These are phyloP conservation scores for Saccharomycopsis fermentans DNA, from an alignment of 805 yeast genomes.

Conservation along the genomic window DNA sequence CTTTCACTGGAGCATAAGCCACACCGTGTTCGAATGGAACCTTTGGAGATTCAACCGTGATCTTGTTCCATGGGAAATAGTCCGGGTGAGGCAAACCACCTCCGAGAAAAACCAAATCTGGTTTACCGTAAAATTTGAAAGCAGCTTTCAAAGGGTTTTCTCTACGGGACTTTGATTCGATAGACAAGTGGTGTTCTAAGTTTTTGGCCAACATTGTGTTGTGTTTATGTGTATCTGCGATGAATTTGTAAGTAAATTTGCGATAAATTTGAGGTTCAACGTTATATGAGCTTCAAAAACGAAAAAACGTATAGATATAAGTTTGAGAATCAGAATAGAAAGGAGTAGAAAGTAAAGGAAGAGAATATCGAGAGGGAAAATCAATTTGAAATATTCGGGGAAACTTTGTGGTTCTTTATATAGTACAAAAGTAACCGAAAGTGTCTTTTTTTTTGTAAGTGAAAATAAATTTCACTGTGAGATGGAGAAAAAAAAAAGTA, in stretches of 20 bases:
- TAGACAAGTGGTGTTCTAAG: constrained; percentile 62
- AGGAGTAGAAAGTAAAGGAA: background rate
- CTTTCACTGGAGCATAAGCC: constrained; percentile 43
- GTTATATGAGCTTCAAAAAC: too few relatives aligned
- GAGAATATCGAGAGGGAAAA: background rate
- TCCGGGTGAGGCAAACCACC: constrained; percentile 92
- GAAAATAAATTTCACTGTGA: background rate
- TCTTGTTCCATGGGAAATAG: constrained; percentile 83
- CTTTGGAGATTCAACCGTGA: constrained; percentile 60
- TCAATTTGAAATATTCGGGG: background rate
- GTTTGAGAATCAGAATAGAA: too few relatives aligned
- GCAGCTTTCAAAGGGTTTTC: constrained; percentile 79
- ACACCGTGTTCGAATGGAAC: constrained; percentile 77
- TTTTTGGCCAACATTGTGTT: constrained; percentile 40
- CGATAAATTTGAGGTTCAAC: background rate
- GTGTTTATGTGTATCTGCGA: too few relatives aligned
- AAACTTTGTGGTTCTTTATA: background rate
- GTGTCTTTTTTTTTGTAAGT: background rate
- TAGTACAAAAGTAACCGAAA: background rate
- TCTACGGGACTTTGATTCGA: constrained; percentile 65
- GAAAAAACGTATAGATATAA: background rate
- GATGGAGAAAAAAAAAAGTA: background rate
- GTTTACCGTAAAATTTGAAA: constrained; percentile 63
- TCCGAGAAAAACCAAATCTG: constrained; percentile 78
- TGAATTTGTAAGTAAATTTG: too few relatives aligned